phyloP scores from a whole-genome alignment of 768 basidiomycete genomes.

The Sistotremastrum suecicum region DNA sequence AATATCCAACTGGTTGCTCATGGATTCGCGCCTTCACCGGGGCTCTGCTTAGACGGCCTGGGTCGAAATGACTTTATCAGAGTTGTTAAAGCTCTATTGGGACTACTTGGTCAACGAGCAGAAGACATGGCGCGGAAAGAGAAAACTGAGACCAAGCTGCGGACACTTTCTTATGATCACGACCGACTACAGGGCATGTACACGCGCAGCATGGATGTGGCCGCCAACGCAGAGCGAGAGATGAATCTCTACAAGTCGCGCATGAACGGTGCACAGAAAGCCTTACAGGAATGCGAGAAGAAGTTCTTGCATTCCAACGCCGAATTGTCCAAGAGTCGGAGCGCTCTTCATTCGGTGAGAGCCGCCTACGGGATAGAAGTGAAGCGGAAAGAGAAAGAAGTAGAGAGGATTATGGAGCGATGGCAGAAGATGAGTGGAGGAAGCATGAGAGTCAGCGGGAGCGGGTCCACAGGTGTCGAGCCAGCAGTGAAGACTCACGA shows the following conservation, averaged over 20 bases:
- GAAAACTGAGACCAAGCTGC: constrained; percentile 55
- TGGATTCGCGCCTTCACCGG: constrained; percentile 52
- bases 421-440: constrained; percentile 60
- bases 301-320: constrained; percentile 56
- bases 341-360: constrained; percentile 52
- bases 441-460: constrained; percentile 41
- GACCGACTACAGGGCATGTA: constrained; percentile 62
- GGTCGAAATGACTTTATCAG: constrained; percentile 38
- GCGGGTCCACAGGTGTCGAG: constrained; percentile 31
- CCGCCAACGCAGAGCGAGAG: constrained; percentile 68
- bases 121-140: constrained; percentile 73
- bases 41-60: constrained; percentile 54
- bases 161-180: constrained; percentile 70
- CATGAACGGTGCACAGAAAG: constrained; percentile 36
- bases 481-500: constrained; percentile 30
- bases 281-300: constrained; percentile 43
- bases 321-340: constrained; percentile 62
- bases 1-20: constrained; percentile 75
- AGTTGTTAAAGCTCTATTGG: constrained; percentile 60
- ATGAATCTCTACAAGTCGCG: constrained; percentile 59
- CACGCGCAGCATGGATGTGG: constrained; percentile 38
- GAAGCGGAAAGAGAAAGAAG: constrained; percentile 71
- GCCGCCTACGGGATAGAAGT: constrained; percentile 55
- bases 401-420: constrained; percentile 58
- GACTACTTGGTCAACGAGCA: constrained; percentile 64